Evolutionary conservation across 257 asterid species (phyloP), one percentile per base, ranked within the genome.

Genomic region (Apocynum venetum): DNA sequence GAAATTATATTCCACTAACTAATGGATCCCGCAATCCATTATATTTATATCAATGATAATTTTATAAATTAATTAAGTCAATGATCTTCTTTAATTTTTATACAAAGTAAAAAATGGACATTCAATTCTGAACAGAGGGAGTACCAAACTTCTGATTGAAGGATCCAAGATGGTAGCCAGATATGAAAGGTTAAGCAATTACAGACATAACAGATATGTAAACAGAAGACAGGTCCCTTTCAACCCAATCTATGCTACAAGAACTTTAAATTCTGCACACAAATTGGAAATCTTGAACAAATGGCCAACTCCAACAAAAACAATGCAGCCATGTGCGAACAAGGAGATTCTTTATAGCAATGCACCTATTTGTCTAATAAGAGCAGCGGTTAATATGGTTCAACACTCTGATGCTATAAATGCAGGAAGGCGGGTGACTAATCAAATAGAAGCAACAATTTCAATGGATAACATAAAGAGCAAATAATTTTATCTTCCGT

Each of bases 271-370:
- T 35, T 48, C 17, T 10, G 61, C 38, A 44, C 9, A 2, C 51
- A 77, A 17, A 67, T 13, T 14, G 70, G 49, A 13, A 15, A 6
- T 14, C 14, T n/a, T 48, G 47, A 44, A 41, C 41, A 57, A 59
- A 17, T 10, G 52, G 38, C 47, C 19, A 38, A 7, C 43, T 9
- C 40, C 25, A 35, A 53, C 20, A 25, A 13, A 25, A 6, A 41
- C 78, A 44, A 77, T 56, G 60, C 46, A 68, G 47, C 46, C 76
- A 59, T 64, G 4, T 3, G 46, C 12, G 20, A 69, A 36, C 61
- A 77, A 44, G 47, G 35, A 17, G 59, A 61, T 43, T 40, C 25
- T 59, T 51, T 20, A 43, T 15, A 57, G 20, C 40, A 11, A 25
- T 25, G 31, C 31, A 25, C 31, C 31, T 25, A 25, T 25, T 25